phyloP scores from a whole-genome alignment of 1,284 basidiomycete genomes.

The Ceratorhiza oryzae-sativae region DNA sequence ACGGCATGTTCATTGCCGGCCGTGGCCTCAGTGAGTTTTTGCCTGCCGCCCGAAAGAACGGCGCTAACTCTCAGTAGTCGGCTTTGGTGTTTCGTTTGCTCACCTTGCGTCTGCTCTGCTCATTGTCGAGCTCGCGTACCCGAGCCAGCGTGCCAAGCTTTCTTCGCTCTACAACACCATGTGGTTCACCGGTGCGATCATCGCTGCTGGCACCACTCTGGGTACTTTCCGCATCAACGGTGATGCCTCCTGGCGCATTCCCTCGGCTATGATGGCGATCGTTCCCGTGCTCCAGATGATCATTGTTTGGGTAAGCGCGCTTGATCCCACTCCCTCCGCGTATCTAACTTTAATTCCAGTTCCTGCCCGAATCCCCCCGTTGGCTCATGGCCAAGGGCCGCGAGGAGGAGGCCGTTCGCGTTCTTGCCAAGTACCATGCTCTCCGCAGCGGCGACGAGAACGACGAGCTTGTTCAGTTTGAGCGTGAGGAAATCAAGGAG shows the following conservation, averaged over 20 bases:
- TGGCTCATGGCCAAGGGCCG: constrained; percentile 47
- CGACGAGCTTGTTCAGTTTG: constrained; percentile 51
- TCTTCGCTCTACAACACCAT: constrained; percentile 65
- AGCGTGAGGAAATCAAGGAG: constrained; percentile 59
- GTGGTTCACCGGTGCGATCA: constrained; percentile 55
- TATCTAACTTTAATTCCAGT: constrained; percentile 1
- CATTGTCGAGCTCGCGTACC: constrained; percentile 64
- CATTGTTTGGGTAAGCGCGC: constrained; percentile 53
- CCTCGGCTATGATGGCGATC: constrained; percentile 66
- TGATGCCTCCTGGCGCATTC: constrained; percentile 63
- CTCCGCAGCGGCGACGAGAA: constrained; percentile 42
- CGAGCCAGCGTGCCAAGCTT: constrained; percentile 59
- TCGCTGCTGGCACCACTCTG: constrained; percentile 44
- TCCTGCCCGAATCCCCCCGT: constrained; percentile 42
- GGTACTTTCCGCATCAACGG: constrained; percentile 43
- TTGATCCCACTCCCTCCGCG: background rate
- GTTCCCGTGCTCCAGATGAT: constrained; percentile 63
- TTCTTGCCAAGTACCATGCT: constrained; percentile 44
- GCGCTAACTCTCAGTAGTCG: constrained; percentile 49
- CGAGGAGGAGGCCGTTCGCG: constrained; percentile 42
- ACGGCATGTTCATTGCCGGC: constrained; percentile 48
- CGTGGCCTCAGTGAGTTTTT: constrained; percentile 46
- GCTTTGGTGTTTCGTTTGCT: constrained; percentile 62
- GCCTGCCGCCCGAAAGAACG: background rate
- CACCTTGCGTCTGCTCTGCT: constrained; percentile 56